phyloP scores from a whole-genome alignment of 805 yeast species.

The Saccharomyces kudriavzevii region DNA sequence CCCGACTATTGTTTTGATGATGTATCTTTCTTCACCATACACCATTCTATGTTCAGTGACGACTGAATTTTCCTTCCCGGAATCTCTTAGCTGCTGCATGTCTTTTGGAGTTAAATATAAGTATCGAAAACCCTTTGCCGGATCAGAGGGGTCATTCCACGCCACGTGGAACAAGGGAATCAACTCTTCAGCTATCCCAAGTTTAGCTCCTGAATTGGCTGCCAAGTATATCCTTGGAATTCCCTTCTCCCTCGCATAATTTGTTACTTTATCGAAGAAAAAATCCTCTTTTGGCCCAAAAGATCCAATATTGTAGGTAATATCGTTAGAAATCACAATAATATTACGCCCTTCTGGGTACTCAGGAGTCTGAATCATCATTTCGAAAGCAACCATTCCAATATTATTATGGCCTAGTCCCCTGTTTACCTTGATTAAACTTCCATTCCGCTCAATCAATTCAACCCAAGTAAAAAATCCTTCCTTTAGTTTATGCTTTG shows the following conservation, averaged over 20 bases:
- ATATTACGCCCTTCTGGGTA: constrained; percentile 90
- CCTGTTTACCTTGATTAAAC: constrained; percentile 74
- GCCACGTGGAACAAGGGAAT: constrained; percentile 79
- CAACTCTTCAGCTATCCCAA: constrained; percentile 91
- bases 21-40: constrained; percentile 68
- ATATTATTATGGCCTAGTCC: constrained; percentile 89
- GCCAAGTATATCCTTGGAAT: constrained; percentile 89
- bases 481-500: constrained; percentile 42
- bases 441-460: constrained; percentile 63
- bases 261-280: constrained; percentile 84
- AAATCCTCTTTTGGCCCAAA: constrained; percentile 91
- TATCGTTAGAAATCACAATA: constrained; percentile 85
- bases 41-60: constrained; percentile 71
- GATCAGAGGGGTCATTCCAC: constrained; percentile 72
- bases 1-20: constrained; percentile 78
- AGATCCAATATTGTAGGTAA: constrained; percentile 93
- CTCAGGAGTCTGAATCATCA: constrained; percentile 88
- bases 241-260: constrained; percentile 76
- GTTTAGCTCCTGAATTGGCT: constrained; percentile 97
- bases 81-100: constrained; percentile 42
- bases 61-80: constrained; percentile 51
- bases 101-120: constrained; percentile 69
- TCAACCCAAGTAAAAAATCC: constrained; percentile 74
- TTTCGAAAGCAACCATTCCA: constrained; percentile 94
- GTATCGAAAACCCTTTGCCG: constrained; percentile 79